Conservation (phyloP, 805 yeast species). For the Candida verbasci region DNA sequence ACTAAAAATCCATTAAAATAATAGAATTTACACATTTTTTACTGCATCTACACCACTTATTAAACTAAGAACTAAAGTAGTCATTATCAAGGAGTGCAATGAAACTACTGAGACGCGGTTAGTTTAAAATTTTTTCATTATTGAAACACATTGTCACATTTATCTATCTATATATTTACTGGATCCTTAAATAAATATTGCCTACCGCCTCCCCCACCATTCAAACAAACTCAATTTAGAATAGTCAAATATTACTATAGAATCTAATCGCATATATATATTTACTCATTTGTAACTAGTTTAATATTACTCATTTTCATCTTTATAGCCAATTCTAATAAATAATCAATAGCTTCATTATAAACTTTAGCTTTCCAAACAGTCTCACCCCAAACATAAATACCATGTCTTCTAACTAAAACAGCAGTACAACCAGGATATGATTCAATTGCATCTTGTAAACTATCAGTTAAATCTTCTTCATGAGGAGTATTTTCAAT, state of each 20-base stretch:
- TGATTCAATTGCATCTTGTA: constrained; percentile 57
- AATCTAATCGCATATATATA: not conserved
- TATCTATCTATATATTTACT: too few relatives aligned
- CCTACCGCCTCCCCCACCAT: too few relatives aligned
- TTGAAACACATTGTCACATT: too few relatives aligned
- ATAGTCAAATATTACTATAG: too few relatives aligned
- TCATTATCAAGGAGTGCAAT: too few relatives aligned
- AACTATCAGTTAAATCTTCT: constrained; percentile 67
- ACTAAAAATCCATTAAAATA: constrained; percentile 34
- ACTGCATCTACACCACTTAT: constrained; percentile 1
- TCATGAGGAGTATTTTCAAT: constrained; percentile 89
- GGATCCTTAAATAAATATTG: too few relatives aligned
- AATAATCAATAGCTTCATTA: constrained; percentile 89
- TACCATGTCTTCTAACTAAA: constrained; percentile 88
- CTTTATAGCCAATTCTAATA: constrained; percentile 78
- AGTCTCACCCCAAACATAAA: constrained; percentile 93
- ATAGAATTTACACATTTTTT: not conserved
- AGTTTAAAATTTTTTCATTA: too few relatives aligned
- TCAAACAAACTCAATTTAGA: too few relatives aligned
- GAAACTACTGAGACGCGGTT: too few relatives aligned
- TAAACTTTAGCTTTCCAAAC: constrained; percentile 91
- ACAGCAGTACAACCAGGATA: constrained; percentile 84
- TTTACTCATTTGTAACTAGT: constrained; percentile 3
- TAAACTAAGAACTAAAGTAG: too few relatives aligned
- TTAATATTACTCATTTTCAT: constrained; percentile 66